These are phyloP conservation scores for Chaetomium sp. DNA, from an alignment of 2,329 filamentous ascomycete species.

Conservation along the genomic window DNA sequence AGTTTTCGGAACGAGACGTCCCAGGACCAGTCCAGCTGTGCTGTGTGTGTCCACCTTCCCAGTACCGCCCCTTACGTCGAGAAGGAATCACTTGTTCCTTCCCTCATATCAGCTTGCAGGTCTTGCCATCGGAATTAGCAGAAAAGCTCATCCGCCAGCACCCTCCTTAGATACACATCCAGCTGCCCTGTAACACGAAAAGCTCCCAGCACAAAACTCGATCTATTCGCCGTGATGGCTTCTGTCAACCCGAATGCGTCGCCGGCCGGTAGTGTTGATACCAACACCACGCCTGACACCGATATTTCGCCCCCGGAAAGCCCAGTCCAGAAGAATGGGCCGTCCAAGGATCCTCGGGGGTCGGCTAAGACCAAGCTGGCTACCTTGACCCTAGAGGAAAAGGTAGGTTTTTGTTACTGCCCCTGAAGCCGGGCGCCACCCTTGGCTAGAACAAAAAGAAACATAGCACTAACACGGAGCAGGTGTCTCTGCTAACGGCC, in stretches of 20 bases:
- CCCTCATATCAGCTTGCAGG: background rate
- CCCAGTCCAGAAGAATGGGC: slow-evolving; percentile 31
- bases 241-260: slow-evolving; percentile 31
- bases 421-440: too few species aligned
- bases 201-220: background rate
- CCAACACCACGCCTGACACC: slow-evolving; percentile 43
- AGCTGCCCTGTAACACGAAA: background rate
- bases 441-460: background rate
- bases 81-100: background rate
- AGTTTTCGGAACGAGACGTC: background rate
- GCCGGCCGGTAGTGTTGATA: slow-evolving; percentile 31
- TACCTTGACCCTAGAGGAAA: slow-evolving; percentile 50
- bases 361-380: slow-evolving; percentile 44
- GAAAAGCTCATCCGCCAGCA: background rate
- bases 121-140: too few species aligned
- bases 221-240: background rate
- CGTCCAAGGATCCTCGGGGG: slow-evolving; percentile 34
- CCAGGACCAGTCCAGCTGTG: slow-evolving; percentile 7
- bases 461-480: slow-evolving; percentile 11
- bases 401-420: slow-evolving; percentile 32
- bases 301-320: slow-evolving; percentile 43
- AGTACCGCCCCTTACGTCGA: background rate
- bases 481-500: slow-evolving; percentile 54
- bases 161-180: background rate
- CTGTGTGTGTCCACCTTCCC: slow-evolving; percentile 5